phyloP scores from a whole-genome alignment of 2,329 filamentous ascomycete species.

The Fusarium incarnatum region DNA sequence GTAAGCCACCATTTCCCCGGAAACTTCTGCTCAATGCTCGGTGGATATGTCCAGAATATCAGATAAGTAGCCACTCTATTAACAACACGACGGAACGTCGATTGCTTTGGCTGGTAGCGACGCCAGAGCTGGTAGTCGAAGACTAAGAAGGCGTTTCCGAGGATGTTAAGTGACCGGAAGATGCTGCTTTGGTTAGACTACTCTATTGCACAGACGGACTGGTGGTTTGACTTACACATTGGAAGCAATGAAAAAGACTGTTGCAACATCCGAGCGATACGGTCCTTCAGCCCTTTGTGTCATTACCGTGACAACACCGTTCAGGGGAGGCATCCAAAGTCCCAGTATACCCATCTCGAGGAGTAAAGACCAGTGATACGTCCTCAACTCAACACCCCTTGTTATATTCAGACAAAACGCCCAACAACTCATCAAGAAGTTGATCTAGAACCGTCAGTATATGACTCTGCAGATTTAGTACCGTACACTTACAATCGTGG shows the following conservation, averaged over 20 bases:
- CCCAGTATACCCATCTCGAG: slow-evolving; percentile 49
- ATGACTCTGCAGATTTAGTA: accelerated
- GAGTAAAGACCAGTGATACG: slow-evolving; percentile 54
- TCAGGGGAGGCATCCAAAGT: slow-evolving; percentile 45
- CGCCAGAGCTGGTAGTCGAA: slow-evolving; percentile 55
- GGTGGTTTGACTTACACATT: slow-evolving; percentile 55
- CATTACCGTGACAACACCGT: slow-evolving; percentile 42
- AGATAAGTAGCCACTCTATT: slow-evolving; percentile 49
- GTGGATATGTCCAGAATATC: slow-evolving; percentile 58
- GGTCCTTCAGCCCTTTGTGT: background rate
- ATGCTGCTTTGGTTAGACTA: slow-evolving; percentile 43
- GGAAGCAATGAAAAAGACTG: slow-evolving; percentile 50
- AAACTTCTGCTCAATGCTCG: slow-evolving; percentile 54
- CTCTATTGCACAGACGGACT: accelerated
- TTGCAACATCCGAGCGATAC: slow-evolving; percentile 45
- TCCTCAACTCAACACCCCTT: slow-evolving; percentile 52
- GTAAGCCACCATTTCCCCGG: slow-evolving; percentile 48
- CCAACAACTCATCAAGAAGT: slow-evolving; percentile 53
- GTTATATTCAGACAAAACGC: slow-evolving; percentile 51
- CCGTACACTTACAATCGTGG: slow-evolving; percentile 50
- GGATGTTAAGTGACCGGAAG: slow-evolving; percentile 54
- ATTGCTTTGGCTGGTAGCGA: slow-evolving; percentile 49
- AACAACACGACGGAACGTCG: slow-evolving; percentile 39
- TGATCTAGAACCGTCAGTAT: slow-evolving; percentile 45
- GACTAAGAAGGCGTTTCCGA: slow-evolving; percentile 54